These are phyloP conservation scores for Chernovozyma sophiae-reginae DNA, from an alignment of 1,139 yeast species.

Conservation along the genomic window DNA sequence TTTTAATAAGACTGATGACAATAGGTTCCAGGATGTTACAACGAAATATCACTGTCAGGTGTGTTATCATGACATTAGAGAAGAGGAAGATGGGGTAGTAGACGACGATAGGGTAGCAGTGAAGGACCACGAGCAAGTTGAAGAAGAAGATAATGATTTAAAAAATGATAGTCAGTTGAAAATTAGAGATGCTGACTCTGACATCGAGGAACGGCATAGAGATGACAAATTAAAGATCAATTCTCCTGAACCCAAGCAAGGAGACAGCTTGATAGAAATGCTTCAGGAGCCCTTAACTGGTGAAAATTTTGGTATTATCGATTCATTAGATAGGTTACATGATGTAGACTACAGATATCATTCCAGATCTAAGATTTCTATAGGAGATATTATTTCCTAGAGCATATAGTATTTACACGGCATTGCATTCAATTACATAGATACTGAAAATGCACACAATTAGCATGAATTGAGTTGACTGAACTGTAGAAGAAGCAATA, in stretches of 20 bases:
- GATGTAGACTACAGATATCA: conserved; percentile 2
- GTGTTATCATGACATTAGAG: conserved; percentile 22
- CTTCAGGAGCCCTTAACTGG: conserved; percentile 33
- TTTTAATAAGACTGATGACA: conserved; percentile 6
- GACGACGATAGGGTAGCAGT: too few species aligned
- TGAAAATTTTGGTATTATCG: conserved; percentile 28
- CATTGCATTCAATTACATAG: too few species aligned
- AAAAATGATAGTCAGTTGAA: too few species aligned
- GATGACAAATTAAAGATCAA: background rate
- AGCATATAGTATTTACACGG: too few species aligned
- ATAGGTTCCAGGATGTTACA: conserved; percentile 3
- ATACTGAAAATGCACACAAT: too few species aligned
- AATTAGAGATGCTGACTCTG: background rate
- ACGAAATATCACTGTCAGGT: conserved; percentile 24
- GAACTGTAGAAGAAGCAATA: too few species aligned
- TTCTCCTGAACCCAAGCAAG: conserved; percentile 8
- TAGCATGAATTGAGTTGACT: too few species aligned
- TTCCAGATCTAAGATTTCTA: conserved; percentile 1
- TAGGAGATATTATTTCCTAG: conserved; percentile 3
- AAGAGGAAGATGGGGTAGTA: too few species aligned
- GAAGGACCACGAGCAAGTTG: too few species aligned
- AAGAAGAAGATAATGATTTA: too few species aligned
- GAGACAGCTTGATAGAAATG: conserved; percentile 16
- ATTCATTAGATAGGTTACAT: conserved; percentile 24
- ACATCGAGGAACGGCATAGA: background rate